These are phyloP conservation scores for Stephanodiscus triporus DNA, from an alignment of 108 stramenopile species.

Conservation along the genomic window DNA sequence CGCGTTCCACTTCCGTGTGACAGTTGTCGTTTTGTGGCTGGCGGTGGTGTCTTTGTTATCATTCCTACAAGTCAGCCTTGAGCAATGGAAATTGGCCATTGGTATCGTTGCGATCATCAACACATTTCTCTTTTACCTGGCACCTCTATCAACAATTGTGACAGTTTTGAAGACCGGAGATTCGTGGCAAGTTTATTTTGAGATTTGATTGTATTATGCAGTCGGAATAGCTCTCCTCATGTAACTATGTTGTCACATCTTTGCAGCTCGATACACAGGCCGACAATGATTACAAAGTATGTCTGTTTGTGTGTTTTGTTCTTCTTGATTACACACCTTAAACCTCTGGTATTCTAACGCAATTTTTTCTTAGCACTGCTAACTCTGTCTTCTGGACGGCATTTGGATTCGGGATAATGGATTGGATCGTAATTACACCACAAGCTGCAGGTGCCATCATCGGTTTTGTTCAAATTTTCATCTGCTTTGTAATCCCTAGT, in stretches of 20 bases:
- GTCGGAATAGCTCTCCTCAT: neutral
- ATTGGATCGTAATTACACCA: slow-evolving; percentile 68
- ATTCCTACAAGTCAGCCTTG: slow-evolving; percentile 32
- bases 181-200: slow-evolving; percentile 17
- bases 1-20: neutral
- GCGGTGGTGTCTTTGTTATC: slow-evolving; percentile 47
- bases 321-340: neutral
- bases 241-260: neutral
- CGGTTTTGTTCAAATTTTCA: too few relatives aligned
- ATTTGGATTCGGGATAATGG: slow-evolving; percentile 68
- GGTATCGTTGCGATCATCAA: slow-evolving; percentile 71
- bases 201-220: neutral
- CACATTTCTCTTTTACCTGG: slow-evolving; percentile 82
- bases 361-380: slow-evolving; percentile 28
- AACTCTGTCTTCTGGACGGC: slow-evolving; percentile 75
- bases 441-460: slow-evolving; percentile 70
- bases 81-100: slow-evolving; percentile 55
- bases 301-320: neutral
- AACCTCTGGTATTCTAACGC: too few relatives aligned
- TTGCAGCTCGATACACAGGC: slow-evolving; percentile 45
- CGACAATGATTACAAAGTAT: slow-evolving; percentile 49
- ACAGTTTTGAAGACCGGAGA: slow-evolving; percentile 54
- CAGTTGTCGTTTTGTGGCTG: slow-evolving; percentile 55
- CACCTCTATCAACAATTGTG: slow-evolving; percentile 72
- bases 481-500: too few relatives aligned